These are phyloP conservation scores for Eucalyptus globulus DNA, from an alignment of 345 rosid genomes.

Conservation along the genomic window DNA sequence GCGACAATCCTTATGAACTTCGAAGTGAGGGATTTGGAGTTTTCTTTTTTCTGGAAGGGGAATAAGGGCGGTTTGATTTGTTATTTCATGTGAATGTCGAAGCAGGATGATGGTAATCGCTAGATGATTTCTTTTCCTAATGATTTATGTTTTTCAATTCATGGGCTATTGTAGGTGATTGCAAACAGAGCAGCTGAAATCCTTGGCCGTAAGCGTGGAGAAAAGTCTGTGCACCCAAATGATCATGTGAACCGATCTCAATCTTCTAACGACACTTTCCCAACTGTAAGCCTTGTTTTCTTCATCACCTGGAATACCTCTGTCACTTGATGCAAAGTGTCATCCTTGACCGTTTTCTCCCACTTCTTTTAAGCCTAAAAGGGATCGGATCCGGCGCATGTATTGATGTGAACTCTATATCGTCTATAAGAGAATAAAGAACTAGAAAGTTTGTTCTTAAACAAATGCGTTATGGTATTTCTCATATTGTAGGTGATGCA, in stretches of 20 bases:
- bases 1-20: background rate
- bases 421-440: background rate
- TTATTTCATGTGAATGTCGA: background rate
- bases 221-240: conserved; percentile 86
- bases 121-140: background rate
- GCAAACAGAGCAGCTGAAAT: conserved; percentile 98
- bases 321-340: background rate
- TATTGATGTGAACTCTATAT: background rate
- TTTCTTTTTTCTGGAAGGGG: background rate
- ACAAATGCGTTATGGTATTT: background rate
- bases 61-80: background rate
- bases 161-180: conserved; percentile 49
- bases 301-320: background rate
- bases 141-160: background rate
- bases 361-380: background rate
- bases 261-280: conserved; percentile 95
- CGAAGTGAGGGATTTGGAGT: background rate
- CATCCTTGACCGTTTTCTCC: background rate
- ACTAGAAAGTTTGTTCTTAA: background rate
- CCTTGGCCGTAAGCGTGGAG: conserved; percentile 86
- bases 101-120: background rate
- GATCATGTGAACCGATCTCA: conserved; percentile 97
- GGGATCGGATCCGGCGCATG: background rate
- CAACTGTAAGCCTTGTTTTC: conserved; percentile 48
- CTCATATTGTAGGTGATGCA: conserved; percentile 73